Evolutionary conservation across 2,329 filamentous ascomycete genomes (phyloP), one percentile per base, ranked within the genome.

Genomic region (Pseudopyricularia javanii): DNA sequence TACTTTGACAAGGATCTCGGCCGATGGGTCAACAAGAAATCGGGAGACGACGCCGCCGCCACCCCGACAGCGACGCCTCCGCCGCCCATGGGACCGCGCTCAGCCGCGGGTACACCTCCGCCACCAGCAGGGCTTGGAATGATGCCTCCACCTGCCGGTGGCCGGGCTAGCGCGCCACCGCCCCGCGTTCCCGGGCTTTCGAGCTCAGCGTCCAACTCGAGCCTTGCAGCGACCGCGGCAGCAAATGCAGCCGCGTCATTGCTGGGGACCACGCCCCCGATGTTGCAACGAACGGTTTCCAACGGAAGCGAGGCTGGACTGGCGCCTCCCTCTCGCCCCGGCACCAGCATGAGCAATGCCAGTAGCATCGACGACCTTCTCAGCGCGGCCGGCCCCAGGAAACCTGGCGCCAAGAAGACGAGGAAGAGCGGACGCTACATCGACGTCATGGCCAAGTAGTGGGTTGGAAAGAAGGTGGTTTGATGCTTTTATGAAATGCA

Each of bases 11-110:
- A 90, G 2, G 88, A 96, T n/a, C 78, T 95, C 51, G 94, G 95
- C 73, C 90, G 93, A 65, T 98, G 94, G 94, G 77, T 98, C 65
- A 97, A 98, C 73, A 96, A 96, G 74, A 96, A 95, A 65, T 81
- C 82, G 11, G 78, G 80, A 7, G 83, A 86, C 53, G 79, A 78
- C 45, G 70, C 71, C 8, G 72, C 76, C 26, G 72, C 78, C 3
- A 78, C 81, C 57, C 73, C 77, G 48, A 82, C 83, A 1, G 83
- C 90, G 0, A 87, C 91, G 1, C 91, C 93, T 1, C 91, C 90
- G 4, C 50, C 50, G 6, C 91, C 91, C 0, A 82, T 78, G 59
- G 77, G 73, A 6, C 71, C 77, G 52, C 73, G 76, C 7, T 83
- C 81, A 54, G 67, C 74, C 48, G 69, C 68, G 54, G 73, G 72